phyloP scores from a whole-genome alignment of 768 basidiomycete genomes.

The Neoboletus magnificus region DNA sequence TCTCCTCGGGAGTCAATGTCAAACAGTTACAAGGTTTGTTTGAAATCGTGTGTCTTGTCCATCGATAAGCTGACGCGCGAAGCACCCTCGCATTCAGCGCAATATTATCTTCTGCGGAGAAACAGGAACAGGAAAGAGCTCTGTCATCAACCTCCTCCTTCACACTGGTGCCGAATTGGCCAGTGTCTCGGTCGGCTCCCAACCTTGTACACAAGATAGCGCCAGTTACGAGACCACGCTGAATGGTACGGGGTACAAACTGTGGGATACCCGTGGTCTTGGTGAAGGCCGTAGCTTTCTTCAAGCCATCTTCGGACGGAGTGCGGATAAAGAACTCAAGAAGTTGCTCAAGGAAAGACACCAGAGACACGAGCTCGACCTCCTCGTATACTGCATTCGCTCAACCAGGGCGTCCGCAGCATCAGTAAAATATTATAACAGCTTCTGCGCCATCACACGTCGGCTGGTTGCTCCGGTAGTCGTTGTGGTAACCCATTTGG shows the following conservation, averaged over 20 bases:
- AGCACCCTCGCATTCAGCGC: not conserved
- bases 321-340: conserved; percentile 18
- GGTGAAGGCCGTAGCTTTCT: conserved; percentile 25
- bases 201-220: conserved; percentile 16
- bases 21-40: conserved; percentile 11
- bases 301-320: conserved; percentile 1
- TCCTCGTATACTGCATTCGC: conserved; percentile 39
- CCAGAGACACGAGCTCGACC: conserved; percentile 30
- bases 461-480: conserved; percentile 34
- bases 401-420: conserved; percentile 32
- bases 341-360: conserved; percentile 21
- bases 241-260: not conserved
- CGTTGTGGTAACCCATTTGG: conserved; percentile 37
- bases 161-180: conserved; percentile 1
- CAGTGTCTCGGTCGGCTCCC: conserved; percentile 3
- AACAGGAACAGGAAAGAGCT: conserved; percentile 27
- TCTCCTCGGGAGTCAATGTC: no score
- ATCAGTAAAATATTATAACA: conserved; percentile 30
- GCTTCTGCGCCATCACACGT: conserved; percentile 37
- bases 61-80: not conserved
- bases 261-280: conserved; percentile 41
- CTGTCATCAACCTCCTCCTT: conserved; percentile 25
- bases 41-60: not conserved
- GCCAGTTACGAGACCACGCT: conserved; percentile 4
- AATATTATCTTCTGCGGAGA: conserved; percentile 26